A percentile compares a stretch with the other conserved stretches of the same genome.
Evolutionary conservation across 78 protist species (phyloP).

Genomic region (Dictyostelium firmibasis): DNA sequence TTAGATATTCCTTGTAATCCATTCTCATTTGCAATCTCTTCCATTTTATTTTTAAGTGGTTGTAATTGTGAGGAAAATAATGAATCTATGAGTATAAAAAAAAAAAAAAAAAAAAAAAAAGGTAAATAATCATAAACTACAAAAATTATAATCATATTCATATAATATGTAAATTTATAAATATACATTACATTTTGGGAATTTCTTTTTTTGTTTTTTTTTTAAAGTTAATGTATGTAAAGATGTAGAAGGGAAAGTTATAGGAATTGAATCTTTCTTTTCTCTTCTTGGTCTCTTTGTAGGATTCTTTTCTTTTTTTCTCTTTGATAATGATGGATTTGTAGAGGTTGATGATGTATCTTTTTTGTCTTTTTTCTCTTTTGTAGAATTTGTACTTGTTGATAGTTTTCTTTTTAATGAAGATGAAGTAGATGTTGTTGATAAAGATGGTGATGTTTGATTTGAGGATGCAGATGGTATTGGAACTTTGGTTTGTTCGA

Average conservation of each 20-base stretch:
- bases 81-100: conserved; percentile 18
- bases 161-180: not conserved
- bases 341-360: not conserved
- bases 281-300: conserved; percentile 11
- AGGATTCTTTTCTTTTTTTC: not conserved
- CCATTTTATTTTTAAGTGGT: conserved; percentile 54
- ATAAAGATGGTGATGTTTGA: not conserved
- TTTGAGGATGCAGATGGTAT: not conserved
- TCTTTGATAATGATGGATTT: not conserved
- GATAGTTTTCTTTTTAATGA: not conserved
- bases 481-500: not conserved
- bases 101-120: not conserved
- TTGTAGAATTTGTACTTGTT: not conserved
- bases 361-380: not conserved
- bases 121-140: not conserved
- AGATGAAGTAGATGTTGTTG: not conserved
- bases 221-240: not conserved
- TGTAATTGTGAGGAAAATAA: conserved; percentile 34
- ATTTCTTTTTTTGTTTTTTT: conserved; percentile 9
- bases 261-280: not conserved
- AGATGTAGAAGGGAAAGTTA: not conserved
- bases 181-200: conserved; percentile 58
- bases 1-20: conserved; percentile 44
- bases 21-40: conserved; percentile 36
- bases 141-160: too few relatives aligned